Conservation (phyloP, 2,329 filamentous ascomycete species). For the Emmonsiellopsis sp. region DNA sequence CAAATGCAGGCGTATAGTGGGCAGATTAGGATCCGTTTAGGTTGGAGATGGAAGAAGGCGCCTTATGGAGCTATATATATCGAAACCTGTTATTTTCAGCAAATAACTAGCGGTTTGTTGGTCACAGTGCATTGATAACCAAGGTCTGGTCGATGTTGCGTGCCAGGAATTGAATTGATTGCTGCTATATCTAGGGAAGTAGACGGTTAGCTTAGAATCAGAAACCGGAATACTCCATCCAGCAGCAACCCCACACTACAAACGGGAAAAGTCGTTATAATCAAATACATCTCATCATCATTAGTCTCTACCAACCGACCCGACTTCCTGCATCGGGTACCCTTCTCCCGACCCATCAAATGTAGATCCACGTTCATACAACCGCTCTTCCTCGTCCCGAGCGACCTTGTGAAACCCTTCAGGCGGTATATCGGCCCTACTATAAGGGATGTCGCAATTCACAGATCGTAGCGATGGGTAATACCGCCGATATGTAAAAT, state of each 20-base stretch:
- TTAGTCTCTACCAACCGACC: neutral
- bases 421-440: neutral
- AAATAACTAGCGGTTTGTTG: no score
- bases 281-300: neutral
- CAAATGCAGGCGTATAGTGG: neutral
- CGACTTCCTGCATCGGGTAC: neutral
- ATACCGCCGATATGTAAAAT: conserved; percentile 52
- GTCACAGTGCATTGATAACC: no score
- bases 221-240: no score
- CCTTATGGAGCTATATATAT: no score
- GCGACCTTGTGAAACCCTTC: conserved; percentile 7
- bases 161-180: no score
- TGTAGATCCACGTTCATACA: neutral
- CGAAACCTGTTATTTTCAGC: no score
- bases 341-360: neutral
- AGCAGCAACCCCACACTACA: no score
- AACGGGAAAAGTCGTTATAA: conserved; percentile 4
- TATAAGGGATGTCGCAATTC: conserved; percentile 11
- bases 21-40: neutral
- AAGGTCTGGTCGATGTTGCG: no score
- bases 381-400: conserved; percentile 11
- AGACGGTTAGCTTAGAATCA: no score
- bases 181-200: no score
- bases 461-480: conserved; percentile 35
- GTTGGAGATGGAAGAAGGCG: neutral